A percentile compares a stretch with the other conserved stretches of the same genome.
phyloP scores from a whole-genome alignment of 805 yeast species.

The Wickerhamiella shivajii region DNA sequence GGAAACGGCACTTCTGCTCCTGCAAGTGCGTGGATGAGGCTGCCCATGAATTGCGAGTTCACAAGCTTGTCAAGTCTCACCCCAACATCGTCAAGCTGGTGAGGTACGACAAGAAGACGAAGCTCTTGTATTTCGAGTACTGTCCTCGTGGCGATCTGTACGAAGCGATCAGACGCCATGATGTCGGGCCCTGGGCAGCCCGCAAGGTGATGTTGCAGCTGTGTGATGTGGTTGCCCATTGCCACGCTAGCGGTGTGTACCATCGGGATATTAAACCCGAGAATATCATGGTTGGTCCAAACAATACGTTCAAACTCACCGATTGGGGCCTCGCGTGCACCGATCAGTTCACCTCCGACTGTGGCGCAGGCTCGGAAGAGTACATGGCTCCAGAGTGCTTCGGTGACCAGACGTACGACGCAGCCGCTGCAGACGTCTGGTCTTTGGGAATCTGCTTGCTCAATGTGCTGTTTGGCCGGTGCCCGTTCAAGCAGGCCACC shows the following conservation, averaged over 20 bases:
- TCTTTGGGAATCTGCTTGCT: slow-evolving; percentile 71
- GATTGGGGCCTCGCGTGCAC: slow-evolving; percentile 85
- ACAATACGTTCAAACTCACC: slow-evolving; percentile 44
- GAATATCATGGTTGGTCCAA: slow-evolving; percentile 55
- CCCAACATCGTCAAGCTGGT: slow-evolving; percentile 67
- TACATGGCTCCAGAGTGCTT: slow-evolving; percentile 93
- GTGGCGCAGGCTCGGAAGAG: slow-evolving; percentile 79
- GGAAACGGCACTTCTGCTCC: slow-evolving; percentile 5
- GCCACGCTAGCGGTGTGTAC: slow-evolving; percentile 70
- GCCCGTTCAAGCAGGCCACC: slow-evolving; percentile 73
- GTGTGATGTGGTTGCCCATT: slow-evolving; percentile 66
- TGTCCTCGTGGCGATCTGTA: slow-evolving; percentile 77
- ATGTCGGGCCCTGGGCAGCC: slow-evolving; percentile 38
- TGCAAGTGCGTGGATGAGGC: slow-evolving; percentile 14
- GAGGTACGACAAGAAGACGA: slow-evolving; percentile 35
- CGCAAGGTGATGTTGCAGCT: slow-evolving; percentile 58
- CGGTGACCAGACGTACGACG: slow-evolving; percentile 50
- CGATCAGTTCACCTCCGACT: slow-evolving; percentile 44
- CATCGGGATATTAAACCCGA: slow-evolving; percentile 96
- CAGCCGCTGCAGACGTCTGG: slow-evolving; percentile 80
- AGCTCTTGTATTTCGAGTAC: slow-evolving; percentile 74
- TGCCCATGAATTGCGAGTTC: slow-evolving; percentile 50
- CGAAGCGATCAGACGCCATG: slow-evolving; percentile 53
- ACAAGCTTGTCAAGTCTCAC: slow-evolving; percentile 59
- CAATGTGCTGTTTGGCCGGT: slow-evolving; percentile 75